phyloP scores from a whole-genome alignment of 116 monocot species.

The Iris pallida region DNA sequence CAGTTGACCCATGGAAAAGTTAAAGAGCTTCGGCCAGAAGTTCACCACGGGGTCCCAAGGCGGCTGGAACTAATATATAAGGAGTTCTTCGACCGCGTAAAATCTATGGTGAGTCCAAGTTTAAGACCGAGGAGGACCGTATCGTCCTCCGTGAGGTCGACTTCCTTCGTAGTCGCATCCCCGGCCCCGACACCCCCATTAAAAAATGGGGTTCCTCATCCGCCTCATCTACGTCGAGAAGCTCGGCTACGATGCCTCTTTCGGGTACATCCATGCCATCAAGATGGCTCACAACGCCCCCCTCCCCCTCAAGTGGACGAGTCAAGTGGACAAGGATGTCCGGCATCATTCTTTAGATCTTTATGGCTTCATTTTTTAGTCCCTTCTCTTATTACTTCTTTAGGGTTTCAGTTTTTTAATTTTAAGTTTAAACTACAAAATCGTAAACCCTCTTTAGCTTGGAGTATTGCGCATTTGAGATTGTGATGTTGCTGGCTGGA shows the following conservation, averaged over 20 bases:
- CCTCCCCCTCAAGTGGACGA: constrained; percentile 73
- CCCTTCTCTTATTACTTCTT: too few species aligned
- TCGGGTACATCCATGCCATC: constrained; percentile 96
- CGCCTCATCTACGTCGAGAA: constrained; percentile 95
- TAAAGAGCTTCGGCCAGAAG: too few species aligned
- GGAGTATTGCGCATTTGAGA: too few species aligned
- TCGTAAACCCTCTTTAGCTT: too few species aligned
- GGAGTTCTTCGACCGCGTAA: constrained; percentile 96
- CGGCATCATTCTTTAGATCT: too few species aligned
- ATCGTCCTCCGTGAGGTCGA: constrained; percentile 86
- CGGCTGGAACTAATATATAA: constrained; percentile 85
- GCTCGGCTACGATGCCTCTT: constrained; percentile 98
- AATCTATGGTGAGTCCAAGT: constrained; percentile 92
- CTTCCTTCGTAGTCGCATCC: constrained; percentile 66
- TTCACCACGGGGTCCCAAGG: too few species aligned
- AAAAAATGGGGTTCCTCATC: constrained; percentile 96
- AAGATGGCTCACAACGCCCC: constrained; percentile 95
- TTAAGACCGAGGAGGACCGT: constrained; percentile 96
- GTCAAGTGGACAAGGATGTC: too few species aligned
- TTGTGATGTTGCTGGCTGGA: too few species aligned
- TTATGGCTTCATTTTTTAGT: too few species aligned
- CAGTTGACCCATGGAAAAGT: too few species aligned
- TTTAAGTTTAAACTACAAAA: too few species aligned
- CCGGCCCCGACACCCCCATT: constrained; percentile 71
- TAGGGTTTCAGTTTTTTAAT: too few species aligned